These are phyloP conservation scores for Ustilago tritici DNA, from an alignment of 1,284 basidiomycete genomes.

Conservation along the genomic window DNA sequence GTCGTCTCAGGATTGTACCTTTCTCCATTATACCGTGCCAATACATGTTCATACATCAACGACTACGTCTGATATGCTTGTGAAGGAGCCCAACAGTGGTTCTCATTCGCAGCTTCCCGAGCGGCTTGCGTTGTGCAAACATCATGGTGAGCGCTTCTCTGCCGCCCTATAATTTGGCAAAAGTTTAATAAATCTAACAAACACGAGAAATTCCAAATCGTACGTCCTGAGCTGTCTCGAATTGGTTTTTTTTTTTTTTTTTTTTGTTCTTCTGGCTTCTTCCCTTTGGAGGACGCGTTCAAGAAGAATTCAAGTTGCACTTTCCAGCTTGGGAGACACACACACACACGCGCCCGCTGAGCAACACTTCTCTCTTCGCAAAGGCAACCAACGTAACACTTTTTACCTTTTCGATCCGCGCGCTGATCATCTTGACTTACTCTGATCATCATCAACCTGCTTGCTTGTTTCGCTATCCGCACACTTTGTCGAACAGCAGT, in stretches of 20 bases:
- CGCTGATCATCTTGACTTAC: background rate
- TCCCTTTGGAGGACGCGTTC: constrained; percentile 19
- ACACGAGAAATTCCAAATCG: background rate
- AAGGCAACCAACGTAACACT: constrained; percentile 1
- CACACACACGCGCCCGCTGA: constrained; percentile 14
- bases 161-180: background rate
- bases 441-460: background rate
- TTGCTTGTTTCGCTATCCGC: background rate
- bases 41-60: background rate
- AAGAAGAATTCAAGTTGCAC: constrained; percentile 14
- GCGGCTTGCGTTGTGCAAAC: too few relatives aligned
- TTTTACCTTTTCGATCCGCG: constrained; percentile 8
- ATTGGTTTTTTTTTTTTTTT: background rate
- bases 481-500: background rate
- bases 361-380: constrained; percentile 23
- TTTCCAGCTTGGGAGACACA: constrained; percentile 1
- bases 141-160: background rate
- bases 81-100: background rate
- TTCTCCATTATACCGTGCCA: background rate
- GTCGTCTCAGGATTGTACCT: background rate
- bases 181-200: constrained; percentile 1
- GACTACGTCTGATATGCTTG: background rate
- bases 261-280: constrained; percentile 50
- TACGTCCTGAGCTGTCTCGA: background rate
- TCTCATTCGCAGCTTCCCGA: background rate